A percentile compares a stretch with the other conserved stretches of the same genome.
Conservation (phyloP, 768 basidiomycete species). For the Naganishia vishniacii region DNA sequence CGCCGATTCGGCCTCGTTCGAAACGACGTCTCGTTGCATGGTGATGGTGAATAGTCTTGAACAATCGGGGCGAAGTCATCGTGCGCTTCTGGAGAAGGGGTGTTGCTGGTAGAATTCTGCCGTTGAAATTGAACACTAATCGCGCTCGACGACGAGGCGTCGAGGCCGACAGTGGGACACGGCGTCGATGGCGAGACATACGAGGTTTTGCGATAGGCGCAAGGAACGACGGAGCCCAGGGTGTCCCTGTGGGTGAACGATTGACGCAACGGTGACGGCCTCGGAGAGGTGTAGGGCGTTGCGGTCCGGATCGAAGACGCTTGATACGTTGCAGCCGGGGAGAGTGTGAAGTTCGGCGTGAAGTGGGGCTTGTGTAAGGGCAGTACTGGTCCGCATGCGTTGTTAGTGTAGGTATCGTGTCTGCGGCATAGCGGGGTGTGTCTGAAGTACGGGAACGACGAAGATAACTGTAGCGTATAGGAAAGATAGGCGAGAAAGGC, state of each 20-base stretch:
- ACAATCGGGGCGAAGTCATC: no score
- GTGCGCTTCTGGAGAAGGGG: no score
- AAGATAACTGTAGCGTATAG: constrained; percentile 2
- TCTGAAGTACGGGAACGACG: constrained; percentile 4
- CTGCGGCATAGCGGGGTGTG: not conserved
- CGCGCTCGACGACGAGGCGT: not conserved
- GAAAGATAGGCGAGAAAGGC: constrained; percentile 7
- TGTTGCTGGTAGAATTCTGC: not conserved
- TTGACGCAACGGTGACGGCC: constrained; percentile 5
- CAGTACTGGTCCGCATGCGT: not conserved
- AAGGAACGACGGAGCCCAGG: no score
- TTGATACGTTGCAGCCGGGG: not conserved
- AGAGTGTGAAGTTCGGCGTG: constrained; percentile 1
- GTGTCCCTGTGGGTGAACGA: not conserved
- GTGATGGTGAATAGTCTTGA: no score
- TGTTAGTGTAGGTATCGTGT: not conserved
- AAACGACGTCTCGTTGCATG: not conserved
- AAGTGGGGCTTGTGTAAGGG: constrained; percentile 3
- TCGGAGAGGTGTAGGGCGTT: not conserved
- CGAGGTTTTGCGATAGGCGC: not conserved
- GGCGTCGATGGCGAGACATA: constrained; percentile 1
- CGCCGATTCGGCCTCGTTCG: not conserved
- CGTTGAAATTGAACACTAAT: not conserved
- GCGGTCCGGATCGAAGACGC: not conserved
- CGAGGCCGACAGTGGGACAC: no score